Evolutionary conservation across 352 stramenopile species (phyloP).

Genomic region (Pythium rishiriense): DNA sequence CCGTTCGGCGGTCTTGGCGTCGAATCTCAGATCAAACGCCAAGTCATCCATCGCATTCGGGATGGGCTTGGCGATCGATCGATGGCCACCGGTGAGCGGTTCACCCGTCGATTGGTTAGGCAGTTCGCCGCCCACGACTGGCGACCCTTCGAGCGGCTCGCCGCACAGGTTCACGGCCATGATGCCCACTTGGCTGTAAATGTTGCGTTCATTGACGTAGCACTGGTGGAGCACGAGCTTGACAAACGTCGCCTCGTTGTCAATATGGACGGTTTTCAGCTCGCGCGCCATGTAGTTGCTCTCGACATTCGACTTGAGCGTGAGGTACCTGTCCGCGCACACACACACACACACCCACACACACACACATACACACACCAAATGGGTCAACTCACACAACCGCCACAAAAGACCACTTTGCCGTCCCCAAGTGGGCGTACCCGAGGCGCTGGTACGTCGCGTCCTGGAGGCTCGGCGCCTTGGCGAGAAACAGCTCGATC

Average conservation of each 20-base stretch:
- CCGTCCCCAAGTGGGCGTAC: slow-evolving; percentile 25
- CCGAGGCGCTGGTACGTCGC: slow-evolving; percentile 80
- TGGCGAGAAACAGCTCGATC: slow-evolving; percentile 91
- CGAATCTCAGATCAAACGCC: slow-evolving; percentile 88
- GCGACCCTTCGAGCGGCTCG: slow-evolving; percentile 38
- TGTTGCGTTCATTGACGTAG: slow-evolving; percentile 88
- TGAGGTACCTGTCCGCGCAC: slow-evolving; percentile 47
- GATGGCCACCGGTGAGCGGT: slow-evolving; percentile 15
- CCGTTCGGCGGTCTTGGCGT: slow-evolving; percentile 82
- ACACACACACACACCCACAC: background rate
- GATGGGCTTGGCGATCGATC: slow-evolving; percentile 33
- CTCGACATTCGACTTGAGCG: slow-evolving; percentile 81
- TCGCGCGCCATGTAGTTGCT: slow-evolving; percentile 88
- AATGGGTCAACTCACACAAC: background rate
- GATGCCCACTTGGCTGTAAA: slow-evolving; percentile 91
- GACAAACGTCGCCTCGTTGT: slow-evolving; percentile 79
- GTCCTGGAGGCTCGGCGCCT: slow-evolving; percentile 38
- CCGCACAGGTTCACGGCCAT: slow-evolving; percentile 90
- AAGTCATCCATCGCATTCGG: slow-evolving; percentile 40
- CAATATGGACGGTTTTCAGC: slow-evolving; percentile 92
- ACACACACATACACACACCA: background rate
- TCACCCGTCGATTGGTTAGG: slow-evolving; percentile 55
- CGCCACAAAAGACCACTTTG: no score
- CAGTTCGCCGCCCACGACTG: slow-evolving; percentile 30
- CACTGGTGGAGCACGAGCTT: slow-evolving; percentile 90